Evolutionary conservation across 1,284 basidiomycete species (phyloP).

Genomic region (Ustilago cynodontis): DNA sequence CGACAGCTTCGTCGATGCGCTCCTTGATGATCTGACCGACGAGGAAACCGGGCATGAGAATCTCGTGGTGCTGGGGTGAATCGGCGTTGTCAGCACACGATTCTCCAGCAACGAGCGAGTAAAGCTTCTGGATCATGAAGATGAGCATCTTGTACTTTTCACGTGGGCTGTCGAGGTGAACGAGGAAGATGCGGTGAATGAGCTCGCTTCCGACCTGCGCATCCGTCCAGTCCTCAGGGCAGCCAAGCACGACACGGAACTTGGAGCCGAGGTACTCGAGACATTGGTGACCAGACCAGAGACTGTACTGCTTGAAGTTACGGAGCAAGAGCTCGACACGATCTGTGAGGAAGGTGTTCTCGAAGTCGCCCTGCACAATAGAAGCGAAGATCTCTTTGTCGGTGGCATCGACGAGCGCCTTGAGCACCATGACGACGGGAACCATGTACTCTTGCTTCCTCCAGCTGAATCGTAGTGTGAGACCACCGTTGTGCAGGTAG

Average conservation of each 20-base stretch:
- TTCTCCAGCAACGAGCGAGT: conserved; percentile 88
- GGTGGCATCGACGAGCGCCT: conserved; percentile 88
- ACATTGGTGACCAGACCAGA: conserved; percentile 92
- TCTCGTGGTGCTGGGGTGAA: conserved; percentile 98
- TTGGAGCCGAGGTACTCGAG: conserved; percentile 97
- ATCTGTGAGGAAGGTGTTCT: conserved; percentile 97
- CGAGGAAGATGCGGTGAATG: conserved; percentile 86
- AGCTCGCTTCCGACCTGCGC: conserved; percentile 85
- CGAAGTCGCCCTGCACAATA: conserved; percentile 96
- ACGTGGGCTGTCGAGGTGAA: conserved; percentile 87
- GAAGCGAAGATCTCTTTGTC: conserved; percentile 98
- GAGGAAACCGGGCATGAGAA: conserved; percentile 90
- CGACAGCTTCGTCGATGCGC: conserved; percentile 89
- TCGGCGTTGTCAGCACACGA: conserved; percentile 97
- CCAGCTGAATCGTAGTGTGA: conserved; percentile 96
- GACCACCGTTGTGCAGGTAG: conserved; percentile 94
- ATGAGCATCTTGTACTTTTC: conserved; percentile 98
- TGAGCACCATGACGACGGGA: conserved; percentile 95
- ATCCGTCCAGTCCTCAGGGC: conserved; percentile 95
- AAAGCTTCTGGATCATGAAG: conserved; percentile 98
- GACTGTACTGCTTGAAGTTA: conserved; percentile 84
- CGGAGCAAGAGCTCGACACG: conserved; percentile 97
- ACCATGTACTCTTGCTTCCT: conserved; percentile 99
- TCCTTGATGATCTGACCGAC: conserved; percentile 99
- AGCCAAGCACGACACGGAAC: conserved; percentile 90